Conservation (phyloP, 257 asterid genomes). For the Solanum appendiculatum region DNA sequence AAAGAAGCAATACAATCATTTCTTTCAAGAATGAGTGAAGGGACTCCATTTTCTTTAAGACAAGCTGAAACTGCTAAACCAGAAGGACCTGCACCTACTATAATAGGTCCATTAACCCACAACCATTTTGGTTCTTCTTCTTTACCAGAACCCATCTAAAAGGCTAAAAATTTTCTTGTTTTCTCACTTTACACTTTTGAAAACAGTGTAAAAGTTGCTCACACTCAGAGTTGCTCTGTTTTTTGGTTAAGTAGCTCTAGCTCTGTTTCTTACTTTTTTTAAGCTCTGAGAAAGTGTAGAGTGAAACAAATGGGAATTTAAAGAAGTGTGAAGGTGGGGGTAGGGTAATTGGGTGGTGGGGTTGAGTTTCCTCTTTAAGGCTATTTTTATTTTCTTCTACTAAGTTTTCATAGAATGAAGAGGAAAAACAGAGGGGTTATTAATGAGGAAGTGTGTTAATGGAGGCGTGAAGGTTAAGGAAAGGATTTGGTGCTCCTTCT, state of each 20-base stretch:
- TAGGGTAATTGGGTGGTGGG: not conserved
- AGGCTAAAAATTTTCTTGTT: not conserved
- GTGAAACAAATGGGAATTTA: slow-evolving; percentile 20
- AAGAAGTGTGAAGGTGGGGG: not conserved
- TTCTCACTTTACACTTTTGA: not conserved
- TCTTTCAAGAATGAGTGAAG: slow-evolving; percentile 61
- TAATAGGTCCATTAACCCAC: slow-evolving; percentile 49
- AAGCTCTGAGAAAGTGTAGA: slow-evolving; percentile 1
- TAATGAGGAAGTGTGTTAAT: slow-evolving; percentile 5
- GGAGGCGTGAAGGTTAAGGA: slow-evolving; percentile 66
- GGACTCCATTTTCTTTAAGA: slow-evolving; percentile 45
- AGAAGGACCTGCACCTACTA: slow-evolving; percentile 89
- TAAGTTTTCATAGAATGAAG: not conserved
- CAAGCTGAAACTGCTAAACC: slow-evolving; percentile 94
- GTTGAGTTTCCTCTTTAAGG: not conserved
- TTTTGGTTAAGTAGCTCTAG: not conserved
- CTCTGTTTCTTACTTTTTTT: not conserved
- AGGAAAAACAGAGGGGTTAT: not conserved
- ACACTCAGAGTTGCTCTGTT: slow-evolving; percentile 11
- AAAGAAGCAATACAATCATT: slow-evolving; percentile 71
- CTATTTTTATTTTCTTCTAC: not conserved
- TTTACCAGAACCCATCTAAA: slow-evolving; percentile 32
- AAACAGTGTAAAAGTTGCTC: not conserved
- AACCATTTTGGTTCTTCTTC: slow-evolving; percentile 4
- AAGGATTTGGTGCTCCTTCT: slow-evolving; percentile 50